These are phyloP conservation scores for Lentinula detonsa DNA, from an alignment of 768 basidiomycete species.

Conservation along the genomic window DNA sequence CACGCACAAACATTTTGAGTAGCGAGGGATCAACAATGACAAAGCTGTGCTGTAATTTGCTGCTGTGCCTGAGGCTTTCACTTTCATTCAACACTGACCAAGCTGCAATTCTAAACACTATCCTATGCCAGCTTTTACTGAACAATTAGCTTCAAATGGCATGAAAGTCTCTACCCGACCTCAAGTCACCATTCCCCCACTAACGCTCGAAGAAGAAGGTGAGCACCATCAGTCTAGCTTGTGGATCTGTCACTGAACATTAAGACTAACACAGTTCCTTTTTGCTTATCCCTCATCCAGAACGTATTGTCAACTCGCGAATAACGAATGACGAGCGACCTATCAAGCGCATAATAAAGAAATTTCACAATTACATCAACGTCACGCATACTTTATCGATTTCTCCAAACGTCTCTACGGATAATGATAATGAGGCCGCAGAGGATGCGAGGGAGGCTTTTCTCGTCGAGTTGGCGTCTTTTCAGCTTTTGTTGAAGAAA, in stretches of 20 bases:
- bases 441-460: conserved; percentile 78
- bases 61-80: not conserved
- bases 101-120: too few relatives aligned
- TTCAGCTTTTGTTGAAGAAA: conserved; percentile 71
- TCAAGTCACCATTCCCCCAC: conserved; percentile 31
- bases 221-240: conserved; percentile 7
- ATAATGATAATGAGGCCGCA: conserved; percentile 24
- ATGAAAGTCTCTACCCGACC: not conserved
- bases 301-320: conserved; percentile 73
- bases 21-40: not conserved
- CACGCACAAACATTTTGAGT: too few relatives aligned
- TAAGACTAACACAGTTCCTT: conserved; percentile 13
- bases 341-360: conserved; percentile 72
- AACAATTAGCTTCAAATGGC: not conserved
- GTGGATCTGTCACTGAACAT: conserved; percentile 15
- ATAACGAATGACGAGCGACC: conserved; percentile 81
- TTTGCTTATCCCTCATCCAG: conserved; percentile 28
- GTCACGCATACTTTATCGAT: conserved; percentile 40
- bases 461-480: conserved; percentile 70
- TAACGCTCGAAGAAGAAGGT: conserved; percentile 65
- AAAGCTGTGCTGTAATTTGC: not conserved
- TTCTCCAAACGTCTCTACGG: conserved; percentile 16
- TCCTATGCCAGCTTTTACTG: not conserved
- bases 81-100: too few relatives aligned
- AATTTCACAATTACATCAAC: conserved; percentile 69